These are phyloP conservation scores for Didymella lethalis DNA, from an alignment of 2,329 filamentous ascomycete genomes.

Conservation along the genomic window DNA sequence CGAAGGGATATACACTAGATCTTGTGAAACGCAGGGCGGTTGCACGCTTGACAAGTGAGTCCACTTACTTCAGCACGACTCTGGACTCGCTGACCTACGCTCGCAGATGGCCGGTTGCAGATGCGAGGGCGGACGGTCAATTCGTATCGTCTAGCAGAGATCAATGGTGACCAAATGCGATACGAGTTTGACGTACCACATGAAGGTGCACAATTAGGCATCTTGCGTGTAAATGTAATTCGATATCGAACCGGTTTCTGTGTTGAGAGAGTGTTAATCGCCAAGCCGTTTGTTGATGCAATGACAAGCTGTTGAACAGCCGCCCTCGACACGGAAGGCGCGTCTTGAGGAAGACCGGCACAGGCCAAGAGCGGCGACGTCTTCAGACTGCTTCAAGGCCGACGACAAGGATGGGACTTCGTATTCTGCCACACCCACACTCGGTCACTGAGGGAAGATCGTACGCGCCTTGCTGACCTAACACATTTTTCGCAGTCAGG, in stretches of 20 bases:
- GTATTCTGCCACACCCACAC: constrained; percentile 8
- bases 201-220: neutral
- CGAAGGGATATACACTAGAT: constrained; percentile 22
- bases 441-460: constrained; percentile 3
- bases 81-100: constrained; percentile 14
- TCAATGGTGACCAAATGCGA: neutral
- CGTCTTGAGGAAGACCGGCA: constrained; percentile 13
- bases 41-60: constrained; percentile 27
- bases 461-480: constrained; percentile 19
- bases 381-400: constrained; percentile 17
- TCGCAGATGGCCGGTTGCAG: constrained; percentile 23
- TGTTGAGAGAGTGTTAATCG: constrained; percentile 1
- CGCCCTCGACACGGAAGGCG: constrained; percentile 1
- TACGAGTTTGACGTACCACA: neutral
- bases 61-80: constrained; percentile 28
- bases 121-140: constrained; percentile 15
- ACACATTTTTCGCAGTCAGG: constrained; percentile 16
- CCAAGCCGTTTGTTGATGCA: constrained; percentile 6
- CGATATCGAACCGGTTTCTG: neutral
- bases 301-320: constrained; percentile 4
- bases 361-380: constrained; percentile 21
- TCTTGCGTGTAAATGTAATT: neutral
- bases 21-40: constrained; percentile 33
- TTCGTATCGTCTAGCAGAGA: constrained; percentile 6
- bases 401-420: constrained; percentile 5